Percentiles rank a stretch among this genome's conserved stretches.
These are phyloP conservation scores for Aspergillus felis DNA, from an alignment of 2,329 filamentous ascomycete species.

Conservation along the genomic window DNA sequence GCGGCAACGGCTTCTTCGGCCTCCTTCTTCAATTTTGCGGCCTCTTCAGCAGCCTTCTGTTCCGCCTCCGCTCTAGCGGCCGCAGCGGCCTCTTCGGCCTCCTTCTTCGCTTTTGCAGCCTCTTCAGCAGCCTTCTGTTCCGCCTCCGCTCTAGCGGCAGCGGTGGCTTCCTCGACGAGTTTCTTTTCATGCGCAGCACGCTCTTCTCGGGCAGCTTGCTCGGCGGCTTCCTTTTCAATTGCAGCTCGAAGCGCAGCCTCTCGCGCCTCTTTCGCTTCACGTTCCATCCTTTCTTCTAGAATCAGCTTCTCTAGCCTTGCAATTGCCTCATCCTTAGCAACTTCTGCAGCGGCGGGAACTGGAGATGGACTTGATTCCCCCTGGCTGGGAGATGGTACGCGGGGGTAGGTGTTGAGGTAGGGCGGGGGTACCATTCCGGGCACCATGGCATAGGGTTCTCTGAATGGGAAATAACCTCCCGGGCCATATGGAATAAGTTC, in stretches of 20 bases:
- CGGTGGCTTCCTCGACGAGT: conserved; percentile 41
- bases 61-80: conserved; percentile 38
- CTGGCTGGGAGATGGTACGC: conserved; percentile 30
- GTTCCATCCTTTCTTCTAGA: conserved; percentile 40
- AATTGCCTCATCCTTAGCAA: conserved; percentile 54
- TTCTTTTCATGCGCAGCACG: conserved; percentile 40
- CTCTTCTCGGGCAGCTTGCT: conserved; percentile 28
- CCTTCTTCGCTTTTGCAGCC: conserved; percentile 45
- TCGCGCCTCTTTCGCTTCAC: conserved; percentile 35
- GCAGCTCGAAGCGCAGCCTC: conserved; percentile 40
- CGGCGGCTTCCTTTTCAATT: conserved; percentile 51
- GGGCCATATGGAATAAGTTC: conserved; percentile 38
- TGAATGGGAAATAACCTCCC: conserved; percentile 32
- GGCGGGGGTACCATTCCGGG: conserved; percentile 33
- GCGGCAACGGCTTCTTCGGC: conserved; percentile 34
- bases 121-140: conserved; percentile 45
- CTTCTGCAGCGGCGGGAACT: conserved; percentile 42
- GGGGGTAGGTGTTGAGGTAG: conserved; percentile 36
- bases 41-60: conserved; percentile 15
- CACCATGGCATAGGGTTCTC: conserved; percentile 31
- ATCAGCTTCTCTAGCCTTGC: conserved; percentile 60
- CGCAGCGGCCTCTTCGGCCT: conserved; percentile 41
- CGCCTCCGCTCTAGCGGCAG: conserved; percentile 48
- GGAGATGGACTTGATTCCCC: conserved; percentile 25
- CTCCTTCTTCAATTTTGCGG: conserved; percentile 9